These are phyloP conservation scores for Hydnomerulius pinastri DNA, from an alignment of 768 basidiomycete species.

Conservation along the genomic window DNA sequence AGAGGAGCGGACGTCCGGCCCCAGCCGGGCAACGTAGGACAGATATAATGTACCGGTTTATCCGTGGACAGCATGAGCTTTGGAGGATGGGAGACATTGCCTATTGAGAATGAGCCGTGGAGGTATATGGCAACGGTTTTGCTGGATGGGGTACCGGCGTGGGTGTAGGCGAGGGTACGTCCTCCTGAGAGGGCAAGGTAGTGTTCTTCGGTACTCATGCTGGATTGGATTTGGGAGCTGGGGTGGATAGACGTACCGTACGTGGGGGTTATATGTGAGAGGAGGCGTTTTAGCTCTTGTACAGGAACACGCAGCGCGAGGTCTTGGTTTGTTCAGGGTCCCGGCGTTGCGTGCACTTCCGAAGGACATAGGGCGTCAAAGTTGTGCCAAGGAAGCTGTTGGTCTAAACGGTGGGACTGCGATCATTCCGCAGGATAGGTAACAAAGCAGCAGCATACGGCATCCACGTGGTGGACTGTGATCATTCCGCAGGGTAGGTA, in stretches of 20 bases:
- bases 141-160: not conserved
- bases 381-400: not conserved
- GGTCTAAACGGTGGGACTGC: not conserved
- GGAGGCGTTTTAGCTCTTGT: not conserved
- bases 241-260: too few relatives aligned
- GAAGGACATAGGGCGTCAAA: too few relatives aligned
- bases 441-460: not conserved
- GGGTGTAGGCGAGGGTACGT: not conserved
- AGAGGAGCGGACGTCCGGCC: not conserved
- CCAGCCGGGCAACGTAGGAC: not conserved
- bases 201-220: not conserved
- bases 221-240: too few relatives aligned
- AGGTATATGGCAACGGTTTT: not conserved
- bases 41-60: not conserved
- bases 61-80: not conserved
- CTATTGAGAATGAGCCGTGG: not conserved
- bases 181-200: conserved; percentile 33
- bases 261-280: too few relatives aligned
- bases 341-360: too few relatives aligned
- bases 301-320: not conserved
- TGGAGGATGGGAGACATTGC: not conserved
- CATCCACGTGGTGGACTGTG: too few relatives aligned
- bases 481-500: not conserved
- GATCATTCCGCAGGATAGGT: not conserved
- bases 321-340: too few relatives aligned